Evolutionary conservation across 306 rosid genomes (phyloP).

Genomic region (Bauhinia variegata): DNA sequence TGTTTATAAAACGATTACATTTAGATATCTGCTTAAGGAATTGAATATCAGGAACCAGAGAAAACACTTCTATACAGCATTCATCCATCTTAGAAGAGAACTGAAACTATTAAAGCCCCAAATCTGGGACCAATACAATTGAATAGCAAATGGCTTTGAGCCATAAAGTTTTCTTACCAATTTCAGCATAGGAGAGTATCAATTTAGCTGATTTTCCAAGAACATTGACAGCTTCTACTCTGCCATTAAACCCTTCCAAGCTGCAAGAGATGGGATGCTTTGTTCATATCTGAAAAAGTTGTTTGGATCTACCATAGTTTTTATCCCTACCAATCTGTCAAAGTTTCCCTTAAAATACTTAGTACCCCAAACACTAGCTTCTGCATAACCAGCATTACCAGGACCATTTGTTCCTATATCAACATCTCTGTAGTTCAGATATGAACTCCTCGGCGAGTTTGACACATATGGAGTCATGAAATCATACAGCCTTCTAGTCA

Average conservation of each 20-base stretch:
- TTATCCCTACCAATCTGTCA: slow-evolving; percentile 61
- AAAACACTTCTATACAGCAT: neutral
- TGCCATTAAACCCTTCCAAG: slow-evolving; percentile 34
- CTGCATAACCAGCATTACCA: slow-evolving; percentile 49
- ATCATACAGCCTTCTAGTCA: slow-evolving; percentile 55
- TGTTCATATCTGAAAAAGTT: slow-evolving; percentile 74
- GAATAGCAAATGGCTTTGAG: neutral
- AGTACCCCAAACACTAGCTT: slow-evolving; percentile 66
- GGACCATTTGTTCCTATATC: slow-evolving; percentile 65
- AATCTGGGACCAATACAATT: slow-evolving; percentile 9
- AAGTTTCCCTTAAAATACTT: slow-evolving; percentile 74
- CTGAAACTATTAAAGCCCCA: neutral
- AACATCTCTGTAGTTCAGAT: slow-evolving; percentile 74
- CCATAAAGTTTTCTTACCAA: slow-evolving; percentile 6
- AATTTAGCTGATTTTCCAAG: neutral
- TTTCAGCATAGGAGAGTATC: slow-evolving; percentile 2
- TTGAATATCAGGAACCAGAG: neutral
- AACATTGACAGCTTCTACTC: slow-evolving; percentile 28
- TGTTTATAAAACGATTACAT: no score
- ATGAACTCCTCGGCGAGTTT: slow-evolving; percentile 67
- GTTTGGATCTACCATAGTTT: slow-evolving; percentile 59
- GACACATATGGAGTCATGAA: slow-evolving; percentile 70
- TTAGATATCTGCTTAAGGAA: no score
- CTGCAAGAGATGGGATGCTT: slow-evolving; percentile 61
- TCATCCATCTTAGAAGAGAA: neutral